phyloP scores from a whole-genome alignment of 192 early-diverging fungal species.

The Coemansia sp. region DNA sequence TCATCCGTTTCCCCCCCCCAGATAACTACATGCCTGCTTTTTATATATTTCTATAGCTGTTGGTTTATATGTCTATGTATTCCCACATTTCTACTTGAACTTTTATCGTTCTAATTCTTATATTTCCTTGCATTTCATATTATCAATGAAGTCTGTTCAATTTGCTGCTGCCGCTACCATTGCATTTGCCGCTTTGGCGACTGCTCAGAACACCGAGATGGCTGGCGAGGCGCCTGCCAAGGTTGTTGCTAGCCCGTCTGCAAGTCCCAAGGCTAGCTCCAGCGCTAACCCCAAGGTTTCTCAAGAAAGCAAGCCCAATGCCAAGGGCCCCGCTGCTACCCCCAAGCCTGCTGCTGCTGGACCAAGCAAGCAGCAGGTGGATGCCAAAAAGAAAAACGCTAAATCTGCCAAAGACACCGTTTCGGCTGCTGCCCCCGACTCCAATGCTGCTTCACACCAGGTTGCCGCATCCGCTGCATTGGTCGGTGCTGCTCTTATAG shows the following conservation, averaged over 20 bases:
- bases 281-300: conserved; percentile 7
- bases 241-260: not conserved
- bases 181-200: conserved; percentile 31
- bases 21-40: not conserved
- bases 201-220: conserved; percentile 29
- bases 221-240: conserved; percentile 11
- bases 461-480: conserved; percentile 39
- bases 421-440: conserved; percentile 25
- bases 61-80: not conserved
- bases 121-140: not conserved
- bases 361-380: conserved; percentile 12
- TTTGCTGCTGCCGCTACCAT: conserved; percentile 27
- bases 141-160: conserved; percentile 39
- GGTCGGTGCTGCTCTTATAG: conserved; percentile 31
- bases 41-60: not conserved
- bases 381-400: conserved; percentile 12
- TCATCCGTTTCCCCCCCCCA: not conserved
- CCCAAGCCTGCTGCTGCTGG: conserved; percentile 10
- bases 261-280: conserved; percentile 12
- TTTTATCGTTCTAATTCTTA: not conserved
- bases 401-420: conserved; percentile 23
- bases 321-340: conserved; percentile 12
- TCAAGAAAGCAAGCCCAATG: conserved; percentile 12
- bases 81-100: not conserved
- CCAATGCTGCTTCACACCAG: conserved; percentile 41